These are phyloP conservation scores for Huntiella bhutanensis DNA, from an alignment of 2,329 filamentous ascomycete species.

Conservation along the genomic window DNA sequence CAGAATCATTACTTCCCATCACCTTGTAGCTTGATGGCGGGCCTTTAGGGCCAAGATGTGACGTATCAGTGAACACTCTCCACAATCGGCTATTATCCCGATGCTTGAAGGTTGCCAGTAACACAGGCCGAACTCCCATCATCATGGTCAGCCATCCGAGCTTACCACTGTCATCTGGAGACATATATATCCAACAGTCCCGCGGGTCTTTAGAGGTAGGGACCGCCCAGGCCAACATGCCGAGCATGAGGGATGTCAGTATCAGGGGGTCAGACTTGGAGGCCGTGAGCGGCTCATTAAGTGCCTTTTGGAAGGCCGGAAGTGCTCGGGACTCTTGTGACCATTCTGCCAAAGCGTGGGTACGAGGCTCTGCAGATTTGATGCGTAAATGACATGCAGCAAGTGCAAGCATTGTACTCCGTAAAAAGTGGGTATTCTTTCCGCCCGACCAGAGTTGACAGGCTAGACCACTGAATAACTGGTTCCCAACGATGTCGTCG, in stretches of 20 bases:
- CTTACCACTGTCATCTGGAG: conserved; percentile 8
- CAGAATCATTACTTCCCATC: too few relatives aligned
- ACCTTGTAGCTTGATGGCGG: not conserved
- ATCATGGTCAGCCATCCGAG: conserved; percentile 15
- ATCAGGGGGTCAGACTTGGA: conserved; percentile 14
- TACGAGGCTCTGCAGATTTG: conserved; percentile 1
- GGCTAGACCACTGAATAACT: conserved; percentile 10
- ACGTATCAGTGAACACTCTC: conserved; percentile 7
- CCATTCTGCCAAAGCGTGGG: conserved; percentile 14
- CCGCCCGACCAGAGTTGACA: conserved; percentile 8
- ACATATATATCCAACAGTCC: conserved; percentile 14
- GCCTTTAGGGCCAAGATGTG: conserved; percentile 10
- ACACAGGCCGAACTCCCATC: conserved; percentile 14
- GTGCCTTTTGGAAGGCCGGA: conserved; percentile 13
- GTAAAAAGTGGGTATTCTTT: conserved; percentile 12
- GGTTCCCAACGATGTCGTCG: conserved; percentile 12
- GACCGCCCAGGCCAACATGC: conserved; percentile 14
- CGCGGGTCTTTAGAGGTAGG: conserved; percentile 10
- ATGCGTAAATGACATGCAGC: conserved; percentile 15
- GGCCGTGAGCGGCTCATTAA: conserved; percentile 12
- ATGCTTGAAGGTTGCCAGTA: conserved; percentile 13
- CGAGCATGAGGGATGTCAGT: conserved; percentile 15
- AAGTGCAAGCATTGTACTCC: conserved; percentile 14
- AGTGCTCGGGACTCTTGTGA: conserved; percentile 14
- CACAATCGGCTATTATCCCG: conserved; percentile 13